phyloP scores from a whole-genome alignment of 2,329 filamentous ascomycete species.

The Botrytis fragariae region DNA sequence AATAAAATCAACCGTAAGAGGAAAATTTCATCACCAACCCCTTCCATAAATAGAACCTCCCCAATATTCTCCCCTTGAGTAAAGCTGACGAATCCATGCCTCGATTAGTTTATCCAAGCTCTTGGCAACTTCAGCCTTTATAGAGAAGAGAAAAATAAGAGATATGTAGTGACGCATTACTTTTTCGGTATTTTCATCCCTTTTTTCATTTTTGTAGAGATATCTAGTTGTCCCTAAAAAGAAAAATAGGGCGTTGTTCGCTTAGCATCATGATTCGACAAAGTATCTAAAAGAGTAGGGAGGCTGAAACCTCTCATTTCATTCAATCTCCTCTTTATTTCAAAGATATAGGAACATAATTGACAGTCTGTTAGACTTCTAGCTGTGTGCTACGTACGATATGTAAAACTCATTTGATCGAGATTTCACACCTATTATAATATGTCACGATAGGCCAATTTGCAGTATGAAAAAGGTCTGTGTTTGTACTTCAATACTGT shows the following conservation, averaged over 20 bases:
- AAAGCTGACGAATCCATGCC: background rate
- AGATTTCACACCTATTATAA: background rate
- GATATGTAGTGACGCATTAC: background rate
- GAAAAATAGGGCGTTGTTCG: background rate
- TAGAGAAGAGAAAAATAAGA: background rate
- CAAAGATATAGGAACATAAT: background rate
- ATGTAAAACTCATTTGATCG: too few relatives aligned
- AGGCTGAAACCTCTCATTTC: constrained; percentile 6
- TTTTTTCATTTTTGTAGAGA: background rate
- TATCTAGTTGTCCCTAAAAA: background rate
- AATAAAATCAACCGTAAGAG: background rate
- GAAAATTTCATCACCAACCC: too few relatives aligned
- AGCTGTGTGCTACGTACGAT: background rate
- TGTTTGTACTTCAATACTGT: background rate
- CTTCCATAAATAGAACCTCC: background rate
- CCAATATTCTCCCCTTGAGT: background rate
- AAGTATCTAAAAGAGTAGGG: background rate
- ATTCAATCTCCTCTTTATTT: background rate
- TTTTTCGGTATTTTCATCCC: background rate
- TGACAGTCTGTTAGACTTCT: background rate
- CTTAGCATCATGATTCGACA: background rate
- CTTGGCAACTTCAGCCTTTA: constrained; percentile 6
- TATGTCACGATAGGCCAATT: background rate
- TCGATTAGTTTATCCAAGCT: background rate
- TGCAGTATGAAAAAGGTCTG: background rate